Base-by-base conservation (phyloP, 257 asterid genomes). In the Plectranthus barbatus region DNA sequence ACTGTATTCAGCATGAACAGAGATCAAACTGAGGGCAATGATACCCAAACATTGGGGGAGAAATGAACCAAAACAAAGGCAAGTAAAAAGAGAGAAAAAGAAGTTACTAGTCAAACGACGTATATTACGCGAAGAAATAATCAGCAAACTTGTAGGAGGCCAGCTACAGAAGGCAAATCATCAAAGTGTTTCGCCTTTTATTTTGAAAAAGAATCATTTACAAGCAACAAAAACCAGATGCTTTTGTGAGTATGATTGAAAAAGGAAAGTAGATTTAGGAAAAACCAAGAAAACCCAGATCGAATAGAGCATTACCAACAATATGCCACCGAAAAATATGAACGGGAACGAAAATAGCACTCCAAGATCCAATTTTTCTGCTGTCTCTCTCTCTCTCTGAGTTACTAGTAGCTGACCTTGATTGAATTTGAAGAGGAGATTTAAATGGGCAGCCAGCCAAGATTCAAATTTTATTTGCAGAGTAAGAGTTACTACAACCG, bases 281-380 rank as follows among this genome's bases (percentile, higher is more conserved):
- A 50, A 57, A 41, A 9, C 17, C 14, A 45, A 71, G 61, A 51
- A 69, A 71, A 47, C 78, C 82, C 77, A 81, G 89, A 75, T 76
- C 79, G 79, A 72, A 53, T 50, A 69, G 62, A 74, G 69, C 72
- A 58, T 61, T 23, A 59, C 26, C 64, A 18, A 52, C 11, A 67
- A 71, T 31, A 62, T 29, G 13, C 20, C 61, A 58, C 55, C 66
- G 58, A 23, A 33, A 62, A 58, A 8, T 45, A 52, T 12, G 63
- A 73, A 60, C 10, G 19, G 14, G 26, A 54, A 41, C 42, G 45
- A 49, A 62, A 24, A 48, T 9, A 49, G 34, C 14, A 8, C 7
- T 13, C 44, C 72, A 71, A 74, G 85, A 77, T 77, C 74, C 76
- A 74, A 34, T 69, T 36, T 66, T 67, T 73, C 4, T 47, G 59